Base-by-base conservation (phyloP, 202 grass and related monocot species). In the Setaria italica region DNA sequence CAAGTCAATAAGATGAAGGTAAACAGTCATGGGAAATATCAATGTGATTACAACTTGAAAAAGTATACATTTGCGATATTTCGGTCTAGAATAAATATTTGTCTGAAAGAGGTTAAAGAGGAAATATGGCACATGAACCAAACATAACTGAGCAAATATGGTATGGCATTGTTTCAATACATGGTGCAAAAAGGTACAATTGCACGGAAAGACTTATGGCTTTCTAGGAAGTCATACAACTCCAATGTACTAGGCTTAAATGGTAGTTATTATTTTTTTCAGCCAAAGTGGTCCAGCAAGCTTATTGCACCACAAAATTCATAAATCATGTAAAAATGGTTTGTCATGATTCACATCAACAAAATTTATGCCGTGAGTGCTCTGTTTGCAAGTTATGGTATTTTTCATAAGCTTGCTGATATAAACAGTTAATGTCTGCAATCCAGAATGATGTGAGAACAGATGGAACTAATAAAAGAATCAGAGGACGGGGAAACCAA, bases 1-100 rank as follows among this genome's bases (percentile, higher is more conserved):
- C 85, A 89, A 82, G 82, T 85, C 39, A 41, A n/a, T 80, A 85
- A 89, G 34, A 79, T 69, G 16, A 78, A 80, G 79, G 9, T 56
- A 82, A 91, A 72, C 17, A 59, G 66, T 79, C 55, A 87, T 64
- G 46, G 29, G 46, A 19, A 39, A 82, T 60, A 25, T 79, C 53
- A 89, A 77, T 67, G 42, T 47, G 39, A 86, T 51, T 69, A 17
- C 48, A 84, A 66, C 35, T 70, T 66, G 34, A 82, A 82, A 54
- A 82, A 43, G 42, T 74, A 80, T 6, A 79, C n/a, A 63, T 86
- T 13, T 73, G 33, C 25, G 67, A 72, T 34, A 86, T 50, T 71
- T 78, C 20, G 67, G 42, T n/a, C 45, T 34, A 32, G 14, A 73
- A 67, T 4, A 71, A 76, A 12, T 56, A 87, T 56, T 72, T 65